phyloP scores from a whole-genome alignment of 2,329 filamentous ascomycete genomes.

The Biscogniauxia sp. region DNA sequence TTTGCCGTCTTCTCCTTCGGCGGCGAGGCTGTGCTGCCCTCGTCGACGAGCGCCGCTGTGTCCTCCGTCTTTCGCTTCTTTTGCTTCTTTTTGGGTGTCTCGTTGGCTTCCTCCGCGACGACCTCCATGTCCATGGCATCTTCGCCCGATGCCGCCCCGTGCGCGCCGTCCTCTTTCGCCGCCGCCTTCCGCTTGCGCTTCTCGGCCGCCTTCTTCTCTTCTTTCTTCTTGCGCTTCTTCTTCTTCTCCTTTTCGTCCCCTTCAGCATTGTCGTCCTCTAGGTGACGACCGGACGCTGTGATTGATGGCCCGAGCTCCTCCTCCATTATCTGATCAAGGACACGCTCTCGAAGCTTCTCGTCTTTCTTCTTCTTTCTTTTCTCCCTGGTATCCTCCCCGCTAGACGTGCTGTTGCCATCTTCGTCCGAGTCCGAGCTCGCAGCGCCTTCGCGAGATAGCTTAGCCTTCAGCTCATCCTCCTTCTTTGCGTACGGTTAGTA shows the following conservation, averaged over 20 bases:
- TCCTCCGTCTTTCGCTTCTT: conserved; percentile 31
- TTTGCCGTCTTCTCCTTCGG: conserved; percentile 27
- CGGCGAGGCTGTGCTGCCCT: conserved; percentile 22
- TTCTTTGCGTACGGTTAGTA: conserved; percentile 21
- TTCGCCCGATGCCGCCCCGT: too few relatives aligned
- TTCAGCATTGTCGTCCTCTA: conserved; percentile 17
- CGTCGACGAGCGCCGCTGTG: conserved; percentile 8
- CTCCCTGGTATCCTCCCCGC: background rate
- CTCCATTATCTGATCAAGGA: conserved; percentile 17
- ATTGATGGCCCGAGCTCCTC: conserved; percentile 14
- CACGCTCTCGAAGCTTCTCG: conserved; percentile 7
- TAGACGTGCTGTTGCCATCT: background rate
- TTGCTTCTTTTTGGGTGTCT: conserved; percentile 24
- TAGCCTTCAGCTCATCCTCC: conserved; percentile 25
- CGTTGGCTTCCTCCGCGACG: conserved; percentile 6
- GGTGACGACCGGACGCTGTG: conserved; percentile 6
- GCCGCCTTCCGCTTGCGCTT: conserved; percentile 28
- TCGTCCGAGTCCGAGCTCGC: conserved; percentile 14
- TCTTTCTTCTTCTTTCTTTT: conserved; percentile 8
- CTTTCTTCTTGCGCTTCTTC: conserved; percentile 35
- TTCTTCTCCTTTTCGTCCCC: conserved; percentile 35
- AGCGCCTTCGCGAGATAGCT: conserved; percentile 19
- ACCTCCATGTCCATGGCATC: conserved; percentile 11
- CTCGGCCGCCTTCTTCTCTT: conserved; percentile 38
- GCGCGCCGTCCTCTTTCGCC: conserved; percentile 15